Base-by-base conservation (phyloP, 1,284 basidiomycete species). In the Apiotrichum gamsii region DNA sequence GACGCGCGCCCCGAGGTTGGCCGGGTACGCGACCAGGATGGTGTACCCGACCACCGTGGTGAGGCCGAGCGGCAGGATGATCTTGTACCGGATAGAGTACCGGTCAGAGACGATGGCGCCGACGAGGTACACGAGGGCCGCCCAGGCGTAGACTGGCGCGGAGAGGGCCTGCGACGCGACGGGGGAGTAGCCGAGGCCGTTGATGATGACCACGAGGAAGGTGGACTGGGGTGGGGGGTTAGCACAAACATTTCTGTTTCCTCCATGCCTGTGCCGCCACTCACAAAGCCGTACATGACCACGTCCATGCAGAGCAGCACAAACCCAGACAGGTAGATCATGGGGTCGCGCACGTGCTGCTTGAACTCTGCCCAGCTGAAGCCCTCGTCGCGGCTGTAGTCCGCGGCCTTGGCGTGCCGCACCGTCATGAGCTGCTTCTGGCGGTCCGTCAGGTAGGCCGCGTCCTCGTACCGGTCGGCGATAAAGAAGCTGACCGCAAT, bases 231-330 rank as follows among this genome's bases (percentile, higher is more conserved):
- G 42, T 36, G 25, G 14, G 34, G n/a, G n/a, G n/a, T n/a, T n/a
- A n/a, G n/a, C n/a, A n/a, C n/a, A n/a, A n/a, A n/a, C n/a, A n/a
- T n/a, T n/a, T n/a, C n/a, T n/a, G n/a, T n/a, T n/a, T n/a, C 8
- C 4, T 9, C 19, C 14, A n/a, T 18, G 18, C 5, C 3, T n/a
- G 18, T 8, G 13, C n/a, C 8, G 6, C 9, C 28, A 42, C 40
- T 48, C 13, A 38, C 36, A 32, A 50, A 44, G 5, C 49, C 57
- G 41, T 57, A 62, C 10, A 62, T 45, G 15, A 46, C 53, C 14
- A 51, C 46, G 43, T 67, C 62, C 35, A 52, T 54, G 20, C 61
- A 55, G 23, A 66, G 58, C 19, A 65, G 65, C 21, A 45, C 39
- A 21, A 51, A 28, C 9, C 49, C 49, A 3, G 49, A 51, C 9